phyloP scores from a whole-genome alignment of 2,329 filamentous ascomycete genomes.

The Diaporthe velutina region DNA sequence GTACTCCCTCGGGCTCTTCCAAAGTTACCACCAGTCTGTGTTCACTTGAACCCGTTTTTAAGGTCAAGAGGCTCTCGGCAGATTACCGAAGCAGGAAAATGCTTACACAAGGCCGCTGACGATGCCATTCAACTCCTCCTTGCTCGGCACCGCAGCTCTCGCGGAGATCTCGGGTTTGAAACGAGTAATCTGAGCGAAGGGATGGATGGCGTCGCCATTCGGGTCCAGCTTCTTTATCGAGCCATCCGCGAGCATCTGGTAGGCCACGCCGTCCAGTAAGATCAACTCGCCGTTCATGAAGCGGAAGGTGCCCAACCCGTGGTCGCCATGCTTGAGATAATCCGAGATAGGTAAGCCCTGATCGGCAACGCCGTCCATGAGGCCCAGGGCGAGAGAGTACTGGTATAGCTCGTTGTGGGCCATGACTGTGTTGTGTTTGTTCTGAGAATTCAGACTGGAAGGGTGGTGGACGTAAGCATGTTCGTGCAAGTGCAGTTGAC shows the following conservation, averaged over 20 bases:
- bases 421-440: conserved; percentile 41
- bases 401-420: conserved; percentile 50
- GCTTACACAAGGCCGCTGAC: conserved; percentile 41
- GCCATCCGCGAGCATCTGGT: conserved; percentile 52
- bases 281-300: conserved; percentile 53
- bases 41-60: not conserved
- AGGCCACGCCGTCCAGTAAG: conserved; percentile 47
- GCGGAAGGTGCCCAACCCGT: conserved; percentile 52
- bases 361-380: conserved; percentile 52
- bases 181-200: conserved; percentile 50
- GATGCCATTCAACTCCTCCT: conserved; percentile 43
- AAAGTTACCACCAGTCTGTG: too few species aligned
- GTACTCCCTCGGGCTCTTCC: too few species aligned
- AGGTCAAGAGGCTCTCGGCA: too few species aligned
- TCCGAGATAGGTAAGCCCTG: conserved; percentile 46
- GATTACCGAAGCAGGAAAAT: not conserved
- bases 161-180: conserved; percentile 44
- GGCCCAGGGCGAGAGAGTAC: conserved; percentile 50
- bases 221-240: conserved; percentile 44
- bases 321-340: conserved; percentile 49
- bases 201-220: conserved; percentile 44
- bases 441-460: not conserved
- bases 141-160: conserved; percentile 42
- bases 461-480: not conserved
- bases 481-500: not conserved